These are phyloP conservation scores for Saururus chinensis DNA, from an alignment of 164 flowering plant species.

Conservation along the genomic window DNA sequence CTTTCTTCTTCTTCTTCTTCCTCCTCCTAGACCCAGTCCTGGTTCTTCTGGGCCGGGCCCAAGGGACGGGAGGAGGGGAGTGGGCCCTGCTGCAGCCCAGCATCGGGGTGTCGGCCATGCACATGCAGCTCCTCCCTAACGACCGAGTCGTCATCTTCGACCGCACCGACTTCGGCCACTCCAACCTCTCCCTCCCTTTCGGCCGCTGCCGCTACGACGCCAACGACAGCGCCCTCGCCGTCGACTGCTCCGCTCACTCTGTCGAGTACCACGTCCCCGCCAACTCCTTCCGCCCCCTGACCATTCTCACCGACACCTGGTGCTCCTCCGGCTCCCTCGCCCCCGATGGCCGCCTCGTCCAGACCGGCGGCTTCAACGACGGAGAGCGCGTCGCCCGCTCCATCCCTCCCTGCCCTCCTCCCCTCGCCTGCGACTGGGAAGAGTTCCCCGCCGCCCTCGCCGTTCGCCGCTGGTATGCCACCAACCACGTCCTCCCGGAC, in stretches of 20 bases:
- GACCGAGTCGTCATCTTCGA: constrained; percentile 80
- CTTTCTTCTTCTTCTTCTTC: too few species aligned
- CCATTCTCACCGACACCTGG: constrained; percentile 55
- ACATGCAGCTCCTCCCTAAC: constrained; percentile 78
- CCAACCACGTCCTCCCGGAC: constrained; percentile 61
- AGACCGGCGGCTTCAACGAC: constrained; percentile 63
- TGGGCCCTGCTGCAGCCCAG: constrained; percentile 48
- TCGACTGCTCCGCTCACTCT: constrained; percentile 83
- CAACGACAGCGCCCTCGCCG: constrained; percentile 16
- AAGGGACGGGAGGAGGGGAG: too few species aligned
- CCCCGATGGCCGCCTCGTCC: constrained; percentile 51
- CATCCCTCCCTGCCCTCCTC: constrained; percentile 29
- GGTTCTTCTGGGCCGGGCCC: too few species aligned
- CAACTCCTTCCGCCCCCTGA: constrained; percentile 47
- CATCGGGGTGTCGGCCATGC: constrained; percentile 83
- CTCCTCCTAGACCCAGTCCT: too few species aligned
- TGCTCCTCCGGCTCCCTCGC: constrained; percentile 61
- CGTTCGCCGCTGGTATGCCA: constrained; percentile 61
- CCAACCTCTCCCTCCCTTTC: constrained; percentile 54
- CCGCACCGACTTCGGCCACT: constrained; percentile 71
- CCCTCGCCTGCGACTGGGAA: constrained; percentile 49
- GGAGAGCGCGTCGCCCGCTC: constrained; percentile 40
- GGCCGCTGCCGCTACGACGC: constrained; percentile 44
- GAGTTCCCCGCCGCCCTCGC: constrained; percentile 29
- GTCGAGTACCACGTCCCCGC: constrained; percentile 44